Percentiles rank a stretch among this genome's conserved stretches.
These are phyloP conservation scores for Podospora fimiseda DNA, from an alignment of 495 filamentous ascomycete species.

Conservation along the genomic window DNA sequence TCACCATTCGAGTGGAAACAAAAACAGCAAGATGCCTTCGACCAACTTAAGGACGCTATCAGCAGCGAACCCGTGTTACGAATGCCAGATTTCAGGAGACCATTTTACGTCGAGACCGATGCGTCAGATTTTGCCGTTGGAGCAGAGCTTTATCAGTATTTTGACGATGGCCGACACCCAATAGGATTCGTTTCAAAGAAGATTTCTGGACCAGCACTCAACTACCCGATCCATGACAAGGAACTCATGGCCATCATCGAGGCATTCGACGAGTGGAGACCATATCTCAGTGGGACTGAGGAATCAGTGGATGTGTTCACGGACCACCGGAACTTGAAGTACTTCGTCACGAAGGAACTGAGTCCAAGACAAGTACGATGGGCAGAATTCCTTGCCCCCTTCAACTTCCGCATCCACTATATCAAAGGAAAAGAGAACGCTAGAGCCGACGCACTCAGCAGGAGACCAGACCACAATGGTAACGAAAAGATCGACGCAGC, in stretches of 20 bases:
- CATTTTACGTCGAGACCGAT: not conserved
- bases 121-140: not conserved
- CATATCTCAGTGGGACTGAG: not conserved
- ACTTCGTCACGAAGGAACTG: not conserved
- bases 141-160: not conserved
- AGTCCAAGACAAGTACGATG: not conserved
- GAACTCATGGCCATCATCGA: not conserved
- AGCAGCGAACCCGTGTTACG: not conserved
- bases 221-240: not conserved
- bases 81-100: not conserved
- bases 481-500: not conserved
- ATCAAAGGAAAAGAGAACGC: not conserved
- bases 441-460: not conserved
- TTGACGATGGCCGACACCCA: not conserved
- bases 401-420: not conserved
- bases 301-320: not conserved
- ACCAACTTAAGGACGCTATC: not conserved
- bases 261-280: slow-evolving; percentile 1
- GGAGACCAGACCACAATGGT: not conserved
- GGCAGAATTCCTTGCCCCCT: not conserved
- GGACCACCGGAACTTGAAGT: slow-evolving; percentile 1
- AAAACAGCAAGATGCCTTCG: not conserved
- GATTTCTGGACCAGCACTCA: not conserved
- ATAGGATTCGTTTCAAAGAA: not conserved
- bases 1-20: not conserved